Base-by-base conservation (phyloP, 2,329 filamentous ascomycete species). In the Neonectria hederae region DNA sequence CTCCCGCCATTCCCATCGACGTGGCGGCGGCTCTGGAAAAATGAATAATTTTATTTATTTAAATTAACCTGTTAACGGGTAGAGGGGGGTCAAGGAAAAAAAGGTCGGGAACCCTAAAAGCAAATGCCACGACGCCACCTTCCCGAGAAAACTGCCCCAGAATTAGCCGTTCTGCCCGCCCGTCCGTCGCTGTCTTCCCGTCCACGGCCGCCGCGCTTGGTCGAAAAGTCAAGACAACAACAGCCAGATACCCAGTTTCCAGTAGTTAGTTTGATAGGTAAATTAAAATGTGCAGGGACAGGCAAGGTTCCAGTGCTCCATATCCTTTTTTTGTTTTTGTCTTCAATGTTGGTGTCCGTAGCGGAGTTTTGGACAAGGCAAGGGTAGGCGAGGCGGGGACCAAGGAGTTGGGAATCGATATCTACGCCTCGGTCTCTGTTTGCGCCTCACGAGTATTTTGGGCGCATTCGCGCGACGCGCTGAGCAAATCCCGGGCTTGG, bases 371-470 rank as follows among this genome's bases (percentile, higher is more conserved):
- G 38, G 65, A 65, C 56, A 55, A 52, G n/a, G 51, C 48, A 32
- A 48, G 45, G 22, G 30, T 30, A 19, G 26, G n/a, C 48, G 19
- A 51, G 48, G 30, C 48, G 17, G 45, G 46, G 55, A 58, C 38
- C 43, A 35, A 63, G 59, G 26, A 59, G n/a, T 9, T 42, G 38
- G 65, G 57, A 58, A 49, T 53, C 49, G 59, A 63, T 54, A 67
- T 56, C 42, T 55, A 10, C 45, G 26, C 11, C 11, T 43, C 52
- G 48, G 35, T 52, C 67, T 64, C 53, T 32, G 38, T 51, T 45
- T 57, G 32, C 59, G 52, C 59, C 51, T 17, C 53, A 66, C 54
- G 55, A 58, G 62, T 60, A 35, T 54, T 61, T 49, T 38, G 40
- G 48, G 11, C 5, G n/a, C 19, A 46, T 53, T 24, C 28, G 32